Conservation (phyloP, 768 basidiomycete genomes). For the Steccherinum ochraceum region DNA sequence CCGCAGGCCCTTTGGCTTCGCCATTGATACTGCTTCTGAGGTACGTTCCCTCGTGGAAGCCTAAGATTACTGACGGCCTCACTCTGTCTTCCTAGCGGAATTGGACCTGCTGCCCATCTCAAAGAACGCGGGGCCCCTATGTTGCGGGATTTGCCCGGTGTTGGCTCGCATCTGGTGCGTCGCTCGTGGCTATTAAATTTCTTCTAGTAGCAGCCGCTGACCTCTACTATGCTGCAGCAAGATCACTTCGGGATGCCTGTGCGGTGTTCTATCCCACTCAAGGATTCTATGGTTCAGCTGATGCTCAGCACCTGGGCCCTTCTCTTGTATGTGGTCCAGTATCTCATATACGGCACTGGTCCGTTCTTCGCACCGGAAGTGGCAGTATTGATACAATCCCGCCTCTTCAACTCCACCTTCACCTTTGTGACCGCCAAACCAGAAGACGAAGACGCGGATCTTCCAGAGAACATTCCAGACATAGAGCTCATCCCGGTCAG, state of each 20-base stretch:
- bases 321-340: conserved; percentile 2
- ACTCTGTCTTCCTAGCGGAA: neutral
- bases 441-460: conserved; percentile 6
- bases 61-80: neutral
- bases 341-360: conserved; percentile 6
- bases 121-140: neutral
- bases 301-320: neutral
- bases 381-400: conserved; percentile 5
- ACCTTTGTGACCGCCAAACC: too few species aligned
- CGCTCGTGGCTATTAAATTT: too few species aligned
- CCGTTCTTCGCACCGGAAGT: conserved; percentile 4
- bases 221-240: conserved; percentile 4
- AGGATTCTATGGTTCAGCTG: conserved; percentile 6
- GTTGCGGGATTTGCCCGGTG: conserved; percentile 2
- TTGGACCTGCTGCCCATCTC: conserved; percentile 2
- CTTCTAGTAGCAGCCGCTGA: too few species aligned
- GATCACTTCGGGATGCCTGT: conserved; percentile 8
- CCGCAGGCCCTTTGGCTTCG: conserved; percentile 6
- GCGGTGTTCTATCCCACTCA: conserved; percentile 1
- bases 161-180: conserved; percentile 2
- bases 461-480: conserved; percentile 8
- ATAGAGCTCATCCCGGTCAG: conserved; percentile 5
- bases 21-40: conserved; percentile 10
- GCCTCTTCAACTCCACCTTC: too few species aligned
- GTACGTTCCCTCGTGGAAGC: neutral